Base-by-base conservation (phyloP, 2,329 filamentous ascomycete genomes). In the Trichoderma oligosporum region DNA sequence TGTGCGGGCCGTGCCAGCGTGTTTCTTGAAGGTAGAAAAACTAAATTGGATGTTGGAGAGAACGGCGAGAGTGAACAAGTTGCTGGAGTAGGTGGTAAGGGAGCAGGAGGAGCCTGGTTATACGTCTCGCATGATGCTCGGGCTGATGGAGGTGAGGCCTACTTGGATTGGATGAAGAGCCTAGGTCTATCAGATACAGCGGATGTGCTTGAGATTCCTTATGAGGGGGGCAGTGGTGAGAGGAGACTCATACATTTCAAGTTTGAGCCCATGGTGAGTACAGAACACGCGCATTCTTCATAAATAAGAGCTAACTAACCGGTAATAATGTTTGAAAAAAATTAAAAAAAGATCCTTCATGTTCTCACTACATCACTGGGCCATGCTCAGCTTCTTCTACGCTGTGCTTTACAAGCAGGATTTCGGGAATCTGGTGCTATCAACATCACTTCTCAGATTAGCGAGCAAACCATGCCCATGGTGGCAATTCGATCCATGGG, bases 391-490 rank as follows among this genome's bases (percentile, higher is more conserved):
- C 77, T 82, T 7, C 78, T 95, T 16, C 80, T 96, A 12, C 80
- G 85, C 9, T 89, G 88, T 42, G 92, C 89, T 1, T 78, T 93
- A 8, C 82, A 85, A 64, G 87, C 91, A 4, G 93, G 93, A 0
- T 97, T 97, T 69, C 85, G 93, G 12, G 93, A 97, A 73, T 94
- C 88, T 59, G 93, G 93, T 16, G 87, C 93, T 48, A 80, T 95
- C 58, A 89, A 87, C 66, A 69, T 90, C 45, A 71, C 72, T 1
- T 64, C 72, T 4, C 57, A 68, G 9, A 63, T 68, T 1, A 54
- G 65, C 11, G 71, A 72, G 16, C 70, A 74, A 3, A 61, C 70
- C 4, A 80, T 70, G 16, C 91, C 91, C 2, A 88, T 96, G 70
- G 89, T 97, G 3, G 93, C 88, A 3, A 83, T 97, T 29, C 84